phyloP scores from a whole-genome alignment of 1,284 basidiomycete species.

The Pseudozyma sp. region DNA sequence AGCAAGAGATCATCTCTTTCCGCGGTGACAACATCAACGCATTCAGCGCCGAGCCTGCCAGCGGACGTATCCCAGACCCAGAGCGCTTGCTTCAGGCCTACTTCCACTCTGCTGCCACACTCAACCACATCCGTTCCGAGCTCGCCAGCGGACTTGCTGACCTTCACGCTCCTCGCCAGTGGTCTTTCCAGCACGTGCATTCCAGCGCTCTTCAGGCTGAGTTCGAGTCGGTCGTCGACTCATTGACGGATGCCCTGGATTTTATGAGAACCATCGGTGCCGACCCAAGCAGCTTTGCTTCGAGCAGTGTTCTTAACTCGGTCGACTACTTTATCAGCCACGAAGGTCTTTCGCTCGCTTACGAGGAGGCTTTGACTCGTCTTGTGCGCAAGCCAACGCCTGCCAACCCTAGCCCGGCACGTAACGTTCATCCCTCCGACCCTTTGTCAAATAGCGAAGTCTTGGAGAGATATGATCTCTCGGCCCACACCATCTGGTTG shows the following conservation, averaged over 20 bases:
- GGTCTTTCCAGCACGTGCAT: constrained; percentile 92
- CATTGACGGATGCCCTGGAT: constrained; percentile 88
- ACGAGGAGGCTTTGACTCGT: constrained; percentile 91
- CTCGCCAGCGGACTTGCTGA: constrained; percentile 88
- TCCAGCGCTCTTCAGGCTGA: constrained; percentile 80
- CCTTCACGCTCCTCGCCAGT: constrained; percentile 87
- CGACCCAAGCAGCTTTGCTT: constrained; percentile 70
- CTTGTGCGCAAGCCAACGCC: constrained; percentile 44
- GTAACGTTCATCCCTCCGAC: constrained; percentile 34
- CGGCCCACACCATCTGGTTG: constrained; percentile 95
- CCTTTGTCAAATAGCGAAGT: constrained; percentile 33
- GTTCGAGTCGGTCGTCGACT: constrained; percentile 85
- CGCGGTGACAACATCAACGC: constrained; percentile 98
- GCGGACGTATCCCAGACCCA: constrained; percentile 85
- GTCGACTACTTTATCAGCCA: constrained; percentile 96
- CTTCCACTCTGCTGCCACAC: constrained; percentile 92
- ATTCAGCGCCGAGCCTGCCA: constrained; percentile 71
- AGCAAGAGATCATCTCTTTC: constrained; percentile 76
- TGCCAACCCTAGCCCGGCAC: constrained; percentile 23
- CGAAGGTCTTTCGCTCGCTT: constrained; percentile 91
- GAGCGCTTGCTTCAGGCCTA: constrained; percentile 87
- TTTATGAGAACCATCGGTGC: constrained; percentile 90
- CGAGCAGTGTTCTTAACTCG: constrained; percentile 81
- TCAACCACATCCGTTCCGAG: constrained; percentile 90
- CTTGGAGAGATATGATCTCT: constrained; percentile 79